Conservation (phyloP, 139 green algal genomes). For the Volvox reticuliferus region DNA sequence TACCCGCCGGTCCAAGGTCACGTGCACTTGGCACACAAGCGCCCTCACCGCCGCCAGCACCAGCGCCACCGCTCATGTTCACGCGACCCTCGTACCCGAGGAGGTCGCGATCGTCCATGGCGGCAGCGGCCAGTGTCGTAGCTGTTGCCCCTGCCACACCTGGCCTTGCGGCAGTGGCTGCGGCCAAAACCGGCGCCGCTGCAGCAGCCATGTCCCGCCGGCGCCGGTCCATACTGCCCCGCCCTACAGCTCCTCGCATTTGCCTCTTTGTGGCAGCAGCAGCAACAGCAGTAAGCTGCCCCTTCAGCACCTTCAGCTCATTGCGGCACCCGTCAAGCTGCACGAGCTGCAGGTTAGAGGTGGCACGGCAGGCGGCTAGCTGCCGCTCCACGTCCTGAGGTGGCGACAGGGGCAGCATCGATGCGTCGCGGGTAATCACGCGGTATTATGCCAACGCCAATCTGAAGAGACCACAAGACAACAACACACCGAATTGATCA, state of each 20-base stretch:
- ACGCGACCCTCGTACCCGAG: not conserved
- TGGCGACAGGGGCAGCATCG: not conserved
- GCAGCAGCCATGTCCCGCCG: not conserved
- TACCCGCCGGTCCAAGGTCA: too few species aligned
- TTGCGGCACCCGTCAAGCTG: not conserved
- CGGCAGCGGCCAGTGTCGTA: not conserved
- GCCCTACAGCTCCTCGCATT: not conserved
- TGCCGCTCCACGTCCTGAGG: conserved; percentile 6
- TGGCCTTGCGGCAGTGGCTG: not conserved
- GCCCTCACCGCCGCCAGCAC: not conserved
- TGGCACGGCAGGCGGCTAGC: not conserved
- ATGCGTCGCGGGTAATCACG: not conserved
- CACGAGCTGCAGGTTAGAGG: not conserved
- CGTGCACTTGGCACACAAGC: too few species aligned
- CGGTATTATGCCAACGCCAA: not conserved
- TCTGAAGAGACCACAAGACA: not conserved
- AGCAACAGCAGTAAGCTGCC: not conserved
- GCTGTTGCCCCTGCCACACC: not conserved
- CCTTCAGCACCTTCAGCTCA: not conserved
- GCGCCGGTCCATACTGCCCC: not conserved
- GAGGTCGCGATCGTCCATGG: not conserved
- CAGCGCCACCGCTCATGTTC: not conserved
- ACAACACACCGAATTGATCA: not conserved
- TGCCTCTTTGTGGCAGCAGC: not conserved
- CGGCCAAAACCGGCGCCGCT: not conserved